Evolutionary conservation across 306 rosid genomes (phyloP), one percentile per base, ranked within the genome.

Genomic region (Sesbania bispinosa): DNA sequence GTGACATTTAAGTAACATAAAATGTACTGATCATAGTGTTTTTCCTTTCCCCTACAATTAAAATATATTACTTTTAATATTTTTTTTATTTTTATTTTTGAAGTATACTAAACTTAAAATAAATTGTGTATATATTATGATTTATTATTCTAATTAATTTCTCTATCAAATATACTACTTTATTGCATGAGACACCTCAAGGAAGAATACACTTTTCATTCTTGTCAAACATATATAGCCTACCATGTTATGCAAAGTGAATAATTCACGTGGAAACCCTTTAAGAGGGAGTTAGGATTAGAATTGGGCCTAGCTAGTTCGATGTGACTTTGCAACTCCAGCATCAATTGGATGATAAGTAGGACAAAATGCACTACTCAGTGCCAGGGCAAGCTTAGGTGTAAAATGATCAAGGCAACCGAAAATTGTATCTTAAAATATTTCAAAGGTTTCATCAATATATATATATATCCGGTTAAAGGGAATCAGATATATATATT

Each of bases 351-450:
- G n/a, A n/a, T 43, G 61, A 55, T 33, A 16, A 51, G 50, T 20
- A 10, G 59, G 43, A 67, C 52, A 76, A 75, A 65, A 30, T 24
- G 41, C 55, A 58, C 14, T 11, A 29, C 24, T 48, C 50, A 35
- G 27, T 33, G 79, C 59, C 43, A 47, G 23, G n/a, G 19, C 65
- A 79, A 67, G 65, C 46, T 47, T 67, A 67, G 76, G 45, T 79
- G 83, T 67, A 73, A 79, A 79, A 66, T 3, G 14, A 26, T 58
- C 30, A 48, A 20, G 55, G 63, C 65, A 57, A 73, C 71, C n/a
- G n/a, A n/a, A 39, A 76, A 55, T 64, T 33, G 46, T 29, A 42
- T 66, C 76, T 10, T 36, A 35, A 41, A 36, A 47, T 64, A n/a
- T n/a, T n/a, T n/a, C 41, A 67, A 73, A 39, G 60, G 32, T 47